Evolutionary conservation across 1,284 basidiomycete species (phyloP), one percentile per base, ranked within the genome.

Genomic region (Pseudozyma sp.): DNA sequence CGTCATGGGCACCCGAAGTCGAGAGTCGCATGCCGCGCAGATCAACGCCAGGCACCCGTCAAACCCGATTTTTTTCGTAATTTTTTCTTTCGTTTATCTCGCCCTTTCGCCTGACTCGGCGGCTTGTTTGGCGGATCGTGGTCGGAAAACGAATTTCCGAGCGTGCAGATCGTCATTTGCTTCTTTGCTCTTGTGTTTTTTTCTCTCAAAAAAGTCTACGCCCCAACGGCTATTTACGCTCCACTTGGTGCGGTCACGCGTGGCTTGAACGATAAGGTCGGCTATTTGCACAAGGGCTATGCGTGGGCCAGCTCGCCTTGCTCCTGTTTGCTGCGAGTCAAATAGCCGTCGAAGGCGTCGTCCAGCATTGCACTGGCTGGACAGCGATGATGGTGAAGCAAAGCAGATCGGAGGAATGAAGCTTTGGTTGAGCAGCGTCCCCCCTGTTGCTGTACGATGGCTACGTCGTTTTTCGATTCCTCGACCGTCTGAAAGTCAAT

Each of bases 151-250:
- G 29, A 49, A 17, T 13, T 53, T 65, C 55, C 56, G 55, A 17
- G 35, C 44, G 34, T 49, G 47, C 39, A 57, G 47, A 50, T 50
- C 24, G 44, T 47, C 46, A 47, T n/a, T n/a, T 40, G 7, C 42
- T 42, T 35, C 4, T 34, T 11, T 7, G 24, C 14, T 37, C 14
- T 5, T 37, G 8, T 37, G 8, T 37, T 37, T 37, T 37, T 37
- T 5, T 8, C 9, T 37, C 35, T 37, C 35, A 14, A 8, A 37
- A 10, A 37, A 37, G 43, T 8, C 43, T 24, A 13, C 16, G 39
- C 14, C 16, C 35, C 52, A 14, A 33, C 67, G 67, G 67, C 37
- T 68, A 68, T 55, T 46, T 42, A 55, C 66, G 66, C 66, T 68
- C 66, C 66, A 68, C 66, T 34, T 62, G n/a, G 19, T 9, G 19